A percentile compares a stretch with the other conserved stretches of the same genome.
Conservation (phyloP, 1,284 basidiomycete species). For the Malassezia furfur region DNA sequence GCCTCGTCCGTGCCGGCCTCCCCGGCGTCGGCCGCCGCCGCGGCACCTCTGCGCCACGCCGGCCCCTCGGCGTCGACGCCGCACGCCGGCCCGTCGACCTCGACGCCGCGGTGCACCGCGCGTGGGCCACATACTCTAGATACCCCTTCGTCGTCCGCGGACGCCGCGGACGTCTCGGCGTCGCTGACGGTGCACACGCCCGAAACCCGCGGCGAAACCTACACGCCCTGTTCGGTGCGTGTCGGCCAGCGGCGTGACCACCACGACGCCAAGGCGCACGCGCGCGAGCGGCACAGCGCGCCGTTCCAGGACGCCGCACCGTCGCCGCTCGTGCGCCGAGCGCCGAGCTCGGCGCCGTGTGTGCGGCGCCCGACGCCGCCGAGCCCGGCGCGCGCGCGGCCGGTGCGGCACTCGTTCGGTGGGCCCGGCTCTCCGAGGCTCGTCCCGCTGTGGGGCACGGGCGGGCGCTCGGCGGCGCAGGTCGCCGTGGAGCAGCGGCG, state of each 20-base stretch:
- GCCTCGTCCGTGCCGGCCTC: too few species aligned
- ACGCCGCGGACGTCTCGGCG: background rate
- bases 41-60: too few species aligned
- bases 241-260: slow-evolving; percentile 16
- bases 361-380: background rate
- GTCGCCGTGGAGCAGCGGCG: background rate
- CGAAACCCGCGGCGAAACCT: background rate
- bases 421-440: background rate
- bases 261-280: slow-evolving; percentile 17
- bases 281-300: slow-evolving; percentile 3
- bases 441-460: background rate
- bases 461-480: background rate
- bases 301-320: background rate
- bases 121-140: background rate
- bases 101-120: background rate
- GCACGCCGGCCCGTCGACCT: background rate
- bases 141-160: background rate
- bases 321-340: background rate
- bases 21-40: too few species aligned
- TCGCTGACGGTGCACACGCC: slow-evolving; percentile 5
- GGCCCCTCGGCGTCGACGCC: too few species aligned
- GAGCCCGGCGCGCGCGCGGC: background rate
- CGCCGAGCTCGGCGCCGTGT: background rate
- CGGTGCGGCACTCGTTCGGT: background rate
- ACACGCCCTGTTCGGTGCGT: slow-evolving; percentile 12